Evolutionary conservation across 2,329 filamentous ascomycete genomes (phyloP), one percentile per base, ranked within the genome.

Genomic region (Colletotrichum abscissum): DNA sequence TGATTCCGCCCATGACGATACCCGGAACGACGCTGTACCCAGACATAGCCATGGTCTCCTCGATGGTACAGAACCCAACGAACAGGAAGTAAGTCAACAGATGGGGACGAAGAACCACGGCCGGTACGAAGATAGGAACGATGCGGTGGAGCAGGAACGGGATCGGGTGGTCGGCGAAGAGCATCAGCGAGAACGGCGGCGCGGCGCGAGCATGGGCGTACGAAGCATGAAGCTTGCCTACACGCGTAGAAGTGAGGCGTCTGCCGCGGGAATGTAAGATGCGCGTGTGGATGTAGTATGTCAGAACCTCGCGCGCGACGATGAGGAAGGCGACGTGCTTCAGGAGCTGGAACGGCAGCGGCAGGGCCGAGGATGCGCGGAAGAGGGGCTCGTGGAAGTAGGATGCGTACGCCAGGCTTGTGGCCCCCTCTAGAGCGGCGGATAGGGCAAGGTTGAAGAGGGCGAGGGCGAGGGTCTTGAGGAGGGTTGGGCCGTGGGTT

Each of bases 281-380:
- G 78, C 89, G 89, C 64, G 93, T 91, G 83, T 97, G 95, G 76
- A 94, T 87, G 77, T 91, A 88, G 81, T 97, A 98, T 70, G 91
- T 89, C 12, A 95, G 79, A 7, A 90, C 78, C 84, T 94, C 87
- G 66, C 88, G 85, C 14, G 81, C 80, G 30, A 82, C 76, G 70
- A 87, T 81, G 19, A 90, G 81, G 14, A 84, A 69, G 64, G 79
- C 74, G 58, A 87, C 78, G 74, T 90, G 87, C 76, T 88, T 88
- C 63, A 86, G 79, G 69, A 89, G 83, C 63, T 87, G 85, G 86
- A 87, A 89, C 0, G 88, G 88, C 9, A 90, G 76, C 0, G 88
- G 88, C 14, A 90, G 81, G 1, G 86, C 83, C 1, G 87, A 86
- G 63, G 82, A 82, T 1, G 87, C 86, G 73, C 80, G 83, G 80